These are phyloP conservation scores for Penicillium sp. DNA, from an alignment of 2,329 filamentous ascomycete species.

Conservation along the genomic window DNA sequence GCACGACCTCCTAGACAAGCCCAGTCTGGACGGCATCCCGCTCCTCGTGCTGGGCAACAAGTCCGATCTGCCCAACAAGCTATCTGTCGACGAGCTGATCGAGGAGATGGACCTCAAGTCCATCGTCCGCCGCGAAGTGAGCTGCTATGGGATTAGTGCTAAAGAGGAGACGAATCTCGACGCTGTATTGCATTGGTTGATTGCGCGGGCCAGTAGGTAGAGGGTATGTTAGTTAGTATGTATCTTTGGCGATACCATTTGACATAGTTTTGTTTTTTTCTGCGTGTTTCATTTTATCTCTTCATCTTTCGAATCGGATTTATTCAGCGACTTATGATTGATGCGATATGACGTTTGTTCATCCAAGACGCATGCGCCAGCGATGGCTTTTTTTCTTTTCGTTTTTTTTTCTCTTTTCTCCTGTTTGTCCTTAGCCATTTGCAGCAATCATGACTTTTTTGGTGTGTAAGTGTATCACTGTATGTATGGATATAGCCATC, in stretches of 20 bases:
- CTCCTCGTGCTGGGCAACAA: slow-evolving; percentile 95
- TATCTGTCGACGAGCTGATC: slow-evolving; percentile 93
- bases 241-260: background rate
- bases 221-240: background rate
- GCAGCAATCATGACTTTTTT: background rate
- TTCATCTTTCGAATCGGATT: background rate
- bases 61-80: slow-evolving; percentile 84
- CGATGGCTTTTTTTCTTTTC: slow-evolving; percentile 34
- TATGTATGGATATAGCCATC: background rate
- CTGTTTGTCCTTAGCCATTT: background rate
- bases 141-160: slow-evolving; percentile 96
- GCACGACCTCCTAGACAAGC: slow-evolving; percentile 80
- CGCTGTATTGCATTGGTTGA: slow-evolving; percentile 92
- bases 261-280: background rate
- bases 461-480: too few relatives aligned
- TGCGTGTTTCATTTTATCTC: background rate
- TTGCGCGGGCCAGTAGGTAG: slow-evolving; percentile 78
- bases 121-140: slow-evolving; percentile 89
- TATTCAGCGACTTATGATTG: slow-evolving; percentile 8
- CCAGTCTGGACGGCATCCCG: slow-evolving; percentile 81
- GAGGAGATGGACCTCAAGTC: slow-evolving; percentile 84
- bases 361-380: slow-evolving; percentile 50
- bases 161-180: slow-evolving; percentile 99
- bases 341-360: slow-evolving; percentile 11
- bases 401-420: background rate